Evolutionary conservation across 495 filamentous ascomycete species (phyloP).

Genomic region (Penicillium simplicissimum): DNA sequence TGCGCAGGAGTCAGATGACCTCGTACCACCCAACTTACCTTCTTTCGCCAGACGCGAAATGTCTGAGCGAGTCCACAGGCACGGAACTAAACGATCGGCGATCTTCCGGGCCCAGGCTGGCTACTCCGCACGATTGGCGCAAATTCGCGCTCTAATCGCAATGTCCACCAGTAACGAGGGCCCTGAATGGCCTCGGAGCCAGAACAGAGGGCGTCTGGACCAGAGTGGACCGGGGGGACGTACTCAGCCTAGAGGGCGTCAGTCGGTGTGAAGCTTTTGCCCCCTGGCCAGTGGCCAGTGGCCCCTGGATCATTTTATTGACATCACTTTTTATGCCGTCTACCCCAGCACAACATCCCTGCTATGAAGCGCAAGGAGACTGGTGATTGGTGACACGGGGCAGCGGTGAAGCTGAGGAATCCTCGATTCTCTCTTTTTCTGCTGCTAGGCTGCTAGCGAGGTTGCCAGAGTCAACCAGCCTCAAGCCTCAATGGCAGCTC

Average conservation of each 20-base stretch:
- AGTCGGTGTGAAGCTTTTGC: constrained; percentile 15
- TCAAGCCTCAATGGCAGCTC: neutral
- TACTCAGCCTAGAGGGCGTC: constrained; percentile 3
- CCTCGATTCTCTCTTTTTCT: neutral
- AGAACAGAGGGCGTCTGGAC: constrained; percentile 22
- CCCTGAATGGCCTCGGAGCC: constrained; percentile 8
- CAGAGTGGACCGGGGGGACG: constrained; percentile 16
- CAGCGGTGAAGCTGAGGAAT: constrained; percentile 27
- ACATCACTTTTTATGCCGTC: constrained; percentile 19
- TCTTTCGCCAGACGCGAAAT: neutral
- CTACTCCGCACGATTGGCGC: constrained; percentile 18
- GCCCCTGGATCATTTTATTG: constrained; percentile 26
- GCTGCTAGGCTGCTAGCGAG: neutral
- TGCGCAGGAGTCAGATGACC: constrained; percentile 7
- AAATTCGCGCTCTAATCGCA: constrained; percentile 13
- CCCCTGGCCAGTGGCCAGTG: too few species aligned
- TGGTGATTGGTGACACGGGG: constrained; percentile 9
- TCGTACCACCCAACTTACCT: neutral
- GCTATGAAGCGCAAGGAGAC: neutral
- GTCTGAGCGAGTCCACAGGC: neutral
- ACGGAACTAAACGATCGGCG: neutral
- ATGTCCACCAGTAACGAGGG: constrained; percentile 7
- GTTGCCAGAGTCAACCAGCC: neutral
- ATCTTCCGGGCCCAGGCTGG: neutral
- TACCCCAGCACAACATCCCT: constrained; percentile 9